Evolutionary conservation across 169 alveolate genomes (phyloP).

Genomic region (Plasmodium billcollinsi): DNA sequence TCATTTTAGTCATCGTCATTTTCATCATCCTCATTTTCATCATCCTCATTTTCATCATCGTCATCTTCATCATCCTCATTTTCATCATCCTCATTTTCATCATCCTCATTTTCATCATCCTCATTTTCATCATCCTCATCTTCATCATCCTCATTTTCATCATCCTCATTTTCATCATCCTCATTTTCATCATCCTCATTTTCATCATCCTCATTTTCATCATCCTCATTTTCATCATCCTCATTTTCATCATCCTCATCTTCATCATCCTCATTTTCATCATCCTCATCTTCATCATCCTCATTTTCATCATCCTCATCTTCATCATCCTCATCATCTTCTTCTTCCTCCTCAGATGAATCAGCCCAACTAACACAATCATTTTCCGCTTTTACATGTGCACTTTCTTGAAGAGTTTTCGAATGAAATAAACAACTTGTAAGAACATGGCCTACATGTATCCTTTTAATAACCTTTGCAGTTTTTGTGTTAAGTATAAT

Average conservation of each 20-base stretch:
- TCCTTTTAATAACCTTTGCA: slow-evolving; percentile 23
- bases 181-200: slow-evolving; percentile 3
- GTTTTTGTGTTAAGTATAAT: slow-evolving; percentile 47
- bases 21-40: not conserved
- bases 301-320: slow-evolving; percentile 22
- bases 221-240: slow-evolving; percentile 4
- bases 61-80: not conserved
- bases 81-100: not conserved
- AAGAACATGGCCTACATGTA: slow-evolving; percentile 55
- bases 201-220: not conserved
- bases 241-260: slow-evolving; percentile 23
- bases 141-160: not conserved
- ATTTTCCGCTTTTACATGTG: not conserved
- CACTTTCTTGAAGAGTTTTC: slow-evolving; percentile 12
- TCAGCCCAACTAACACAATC: slow-evolving; percentile 15
- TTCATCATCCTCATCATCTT: not conserved
- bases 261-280: not conserved
- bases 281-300: not conserved
- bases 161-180: not conserved
- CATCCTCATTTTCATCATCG: not conserved
- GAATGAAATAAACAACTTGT: slow-evolving; percentile 57
- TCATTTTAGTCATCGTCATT: not conserved
- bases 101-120: slow-evolving; percentile 10
- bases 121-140: slow-evolving; percentile 30
- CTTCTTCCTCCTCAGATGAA: slow-evolving; percentile 25